A percentile compares a stretch with the other conserved stretches of the same genome.
Conservation (phyloP, 495 filamentous ascomycete genomes). For the Lepraria neglecta region DNA sequence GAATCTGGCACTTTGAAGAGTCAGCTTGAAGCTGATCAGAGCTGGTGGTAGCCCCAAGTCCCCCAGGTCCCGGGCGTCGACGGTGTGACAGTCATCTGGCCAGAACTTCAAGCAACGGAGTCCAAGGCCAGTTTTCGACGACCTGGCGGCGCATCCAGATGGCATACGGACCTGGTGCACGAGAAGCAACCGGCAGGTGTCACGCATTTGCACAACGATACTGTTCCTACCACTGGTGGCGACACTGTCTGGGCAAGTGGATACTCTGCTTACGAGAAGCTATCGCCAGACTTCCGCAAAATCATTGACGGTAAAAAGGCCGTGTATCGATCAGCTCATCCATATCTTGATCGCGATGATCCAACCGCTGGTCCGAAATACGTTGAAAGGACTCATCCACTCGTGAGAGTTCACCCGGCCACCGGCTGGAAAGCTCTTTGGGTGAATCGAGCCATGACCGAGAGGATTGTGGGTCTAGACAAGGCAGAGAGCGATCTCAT, state of each 20-base stretch:
- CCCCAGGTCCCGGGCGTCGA: constrained; percentile 53
- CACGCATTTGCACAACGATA: constrained; percentile 64
- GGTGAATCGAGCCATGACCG: constrained; percentile 63
- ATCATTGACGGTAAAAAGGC: constrained; percentile 63
- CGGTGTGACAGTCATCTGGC: constrained; percentile 52
- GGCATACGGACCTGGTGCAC: constrained; percentile 68
- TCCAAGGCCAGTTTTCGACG: constrained; percentile 51
- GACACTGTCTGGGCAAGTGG: constrained; percentile 69
- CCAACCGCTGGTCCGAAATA: constrained; percentile 55
- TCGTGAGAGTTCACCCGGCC: constrained; percentile 65
- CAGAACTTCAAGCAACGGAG: constrained; percentile 54
- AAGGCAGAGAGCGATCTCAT: constrained; percentile 62
- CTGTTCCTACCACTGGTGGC: constrained; percentile 57
- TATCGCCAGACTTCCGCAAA: constrained; percentile 61
- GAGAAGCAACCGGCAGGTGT: constrained; percentile 64
- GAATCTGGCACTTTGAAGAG: constrained; percentile 14
- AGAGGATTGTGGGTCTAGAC: constrained; percentile 57
- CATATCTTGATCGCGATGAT: constrained; percentile 59
- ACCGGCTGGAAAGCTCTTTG: constrained; percentile 66
- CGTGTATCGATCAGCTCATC: constrained; percentile 60
- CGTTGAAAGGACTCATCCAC: constrained; percentile 58
- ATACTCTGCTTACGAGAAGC: constrained; percentile 65
- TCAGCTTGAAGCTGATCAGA: background rate
- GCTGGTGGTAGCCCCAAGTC: constrained; percentile 52
- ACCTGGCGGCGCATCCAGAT: constrained; percentile 57